A percentile compares a stretch with the other conserved stretches of the same genome.
phyloP scores from a whole-genome alignment of 495 filamentous ascomycete species.

The Collariella sp. region DNA sequence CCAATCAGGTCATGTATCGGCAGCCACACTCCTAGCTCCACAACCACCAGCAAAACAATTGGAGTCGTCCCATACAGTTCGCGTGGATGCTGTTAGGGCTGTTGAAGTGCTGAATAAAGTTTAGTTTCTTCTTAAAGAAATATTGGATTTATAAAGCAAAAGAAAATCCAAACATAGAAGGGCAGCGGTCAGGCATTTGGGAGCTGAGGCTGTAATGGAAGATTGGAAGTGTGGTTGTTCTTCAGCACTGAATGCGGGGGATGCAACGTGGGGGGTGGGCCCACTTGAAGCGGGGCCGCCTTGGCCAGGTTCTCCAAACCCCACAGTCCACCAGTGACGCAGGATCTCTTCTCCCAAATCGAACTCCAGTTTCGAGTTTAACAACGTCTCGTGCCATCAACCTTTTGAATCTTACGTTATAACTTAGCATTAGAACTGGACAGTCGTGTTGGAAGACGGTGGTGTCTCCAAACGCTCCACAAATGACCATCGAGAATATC shows the following conservation, averaged over 20 bases:
- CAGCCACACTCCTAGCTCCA: no score
- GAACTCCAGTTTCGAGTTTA: no score
- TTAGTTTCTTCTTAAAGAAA: no score
- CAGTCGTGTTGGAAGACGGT: no score
- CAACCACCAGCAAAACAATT: not conserved
- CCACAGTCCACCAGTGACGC: not conserved
- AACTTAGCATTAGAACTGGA: no score
- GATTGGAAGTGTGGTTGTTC: not conserved
- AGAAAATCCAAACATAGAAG: not conserved
- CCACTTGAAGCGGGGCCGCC: not conserved
- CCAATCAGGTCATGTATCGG: slow-evolving; percentile 26
- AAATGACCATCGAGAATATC: no score
- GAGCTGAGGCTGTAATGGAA: not conserved
- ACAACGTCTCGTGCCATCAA: no score
- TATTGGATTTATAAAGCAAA: not conserved
- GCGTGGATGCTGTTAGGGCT: no score
- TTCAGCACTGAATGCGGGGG: not conserved
- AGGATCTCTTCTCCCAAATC: not conserved
- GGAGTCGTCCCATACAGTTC: not conserved
- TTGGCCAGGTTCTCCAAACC: not conserved
- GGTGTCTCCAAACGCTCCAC: no score
- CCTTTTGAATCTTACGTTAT: no score
- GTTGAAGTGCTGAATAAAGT: no score
- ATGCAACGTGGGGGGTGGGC: not conserved
- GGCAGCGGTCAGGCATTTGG: not conserved